Base-by-base conservation (phyloP, 768 basidiomycete genomes). In the Lentinula edodes region DNA sequence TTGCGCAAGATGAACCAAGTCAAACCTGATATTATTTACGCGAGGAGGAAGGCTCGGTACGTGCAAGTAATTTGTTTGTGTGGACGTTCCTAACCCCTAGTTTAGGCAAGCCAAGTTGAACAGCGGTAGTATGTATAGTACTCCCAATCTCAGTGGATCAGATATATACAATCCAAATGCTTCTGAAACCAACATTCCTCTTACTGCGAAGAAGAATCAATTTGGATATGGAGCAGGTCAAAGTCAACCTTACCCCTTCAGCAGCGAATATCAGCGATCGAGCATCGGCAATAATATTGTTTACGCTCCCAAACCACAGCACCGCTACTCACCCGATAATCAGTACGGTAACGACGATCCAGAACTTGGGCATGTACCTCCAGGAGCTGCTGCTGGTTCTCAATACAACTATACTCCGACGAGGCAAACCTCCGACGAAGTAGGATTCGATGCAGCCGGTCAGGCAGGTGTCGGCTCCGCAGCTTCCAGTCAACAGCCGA, bases 41-140 rank as follows among this genome's bases (percentile, higher is more conserved):
- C 79, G 10, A 76, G 87, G 42, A 83, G 89, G 50, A 90, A 91
- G 70, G 87, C 87, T 13, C 78, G 89, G 86, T 89, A 62, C 66
- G 70, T 51, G 23, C 61, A 61, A 48, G 45, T 53, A 9, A 36
- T 23, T 59, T 39, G 57, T 48, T 35, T 28, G 51, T 48, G 20
- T 35, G 50, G 16, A 39, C 28, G 28, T 48, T 61, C 51, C 15
- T 56, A 23, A 56, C 34, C 10, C n/a, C 6, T 34, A 34, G 6
- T 52, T 63, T 58, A 87, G 87, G 15, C 87, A 88, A 79, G 77
- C 71, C 20, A 87, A 86, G 72, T 70, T 80, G 48, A 67, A 69
- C 16, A 74, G 73, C 12, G 73, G 71, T 52, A 64, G 59, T 28
- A 12, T 53, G 15, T 65, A 62, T 45, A 18, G 61, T n/a, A 32